phyloP scores from a whole-genome alignment of 495 filamentous ascomycete species.

The Pyronema domesticum region DNA sequence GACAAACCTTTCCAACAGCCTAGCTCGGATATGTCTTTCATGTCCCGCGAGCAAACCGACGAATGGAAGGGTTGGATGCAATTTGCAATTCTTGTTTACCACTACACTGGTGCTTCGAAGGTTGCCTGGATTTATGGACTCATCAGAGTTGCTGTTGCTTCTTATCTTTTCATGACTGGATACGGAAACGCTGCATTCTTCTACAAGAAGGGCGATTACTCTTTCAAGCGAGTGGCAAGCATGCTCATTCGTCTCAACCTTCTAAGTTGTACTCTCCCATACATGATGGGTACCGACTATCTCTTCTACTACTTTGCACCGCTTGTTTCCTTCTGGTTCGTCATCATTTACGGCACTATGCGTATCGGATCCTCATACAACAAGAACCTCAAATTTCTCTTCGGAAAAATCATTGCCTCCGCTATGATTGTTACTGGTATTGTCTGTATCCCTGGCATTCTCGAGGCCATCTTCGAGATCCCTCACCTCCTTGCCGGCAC shows the following conservation, averaged over 20 bases:
- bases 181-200: slow-evolving; percentile 43
- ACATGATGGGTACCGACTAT: slow-evolving; percentile 40
- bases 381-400: slow-evolving; percentile 27
- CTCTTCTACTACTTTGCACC: slow-evolving; percentile 43
- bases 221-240: slow-evolving; percentile 30
- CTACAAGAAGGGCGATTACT: slow-evolving; percentile 36
- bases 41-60: slow-evolving; percentile 38
- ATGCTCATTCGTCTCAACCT: slow-evolving; percentile 41
- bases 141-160: slow-evolving; percentile 37
- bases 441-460: slow-evolving; percentile 28
- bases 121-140: slow-evolving; percentile 36
- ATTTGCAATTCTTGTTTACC: slow-evolving; percentile 38
- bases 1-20: slow-evolving; percentile 3
- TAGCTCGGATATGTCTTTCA: slow-evolving; percentile 22
- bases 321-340: slow-evolving; percentile 42
- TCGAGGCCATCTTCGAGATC: slow-evolving; percentile 29
- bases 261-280: slow-evolving; percentile 35
- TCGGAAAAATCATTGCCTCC: slow-evolving; percentile 34
- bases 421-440: slow-evolving; percentile 29
- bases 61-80: slow-evolving; percentile 55
- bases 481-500: slow-evolving; percentile 27
- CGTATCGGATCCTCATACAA: slow-evolving; percentile 28
- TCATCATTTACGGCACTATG: slow-evolving; percentile 37
- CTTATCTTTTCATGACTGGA: slow-evolving; percentile 44
- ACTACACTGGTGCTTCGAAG: slow-evolving; percentile 38